phyloP scores from a whole-genome alignment of 2,329 filamentous ascomycete genomes.

The Septoria linicola region DNA sequence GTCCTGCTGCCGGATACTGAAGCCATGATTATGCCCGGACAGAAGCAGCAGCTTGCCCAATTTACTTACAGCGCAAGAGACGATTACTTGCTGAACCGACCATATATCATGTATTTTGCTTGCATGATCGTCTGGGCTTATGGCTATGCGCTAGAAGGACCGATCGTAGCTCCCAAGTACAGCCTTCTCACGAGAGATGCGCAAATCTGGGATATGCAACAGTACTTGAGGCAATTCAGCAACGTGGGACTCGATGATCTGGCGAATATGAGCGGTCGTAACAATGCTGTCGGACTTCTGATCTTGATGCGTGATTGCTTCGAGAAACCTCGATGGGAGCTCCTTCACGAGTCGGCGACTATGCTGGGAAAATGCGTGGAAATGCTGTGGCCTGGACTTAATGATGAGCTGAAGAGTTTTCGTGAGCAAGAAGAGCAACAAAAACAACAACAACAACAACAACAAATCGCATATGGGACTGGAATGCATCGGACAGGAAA shows the following conservation, averaged over 20 bases:
- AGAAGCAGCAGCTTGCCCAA: slow-evolving; percentile 38
- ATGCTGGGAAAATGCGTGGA: slow-evolving; percentile 78
- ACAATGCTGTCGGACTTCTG: slow-evolving; percentile 77
- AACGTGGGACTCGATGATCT: slow-evolving; percentile 76
- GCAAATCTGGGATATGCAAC: slow-evolving; percentile 73
- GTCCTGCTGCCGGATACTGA: slow-evolving; percentile 64
- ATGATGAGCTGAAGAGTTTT: slow-evolving; percentile 15
- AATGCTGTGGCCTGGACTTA: slow-evolving; percentile 46
- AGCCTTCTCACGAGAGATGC: slow-evolving; percentile 61
- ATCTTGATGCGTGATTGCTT: slow-evolving; percentile 82
- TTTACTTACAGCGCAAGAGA: slow-evolving; percentile 74
- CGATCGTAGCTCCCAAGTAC: slow-evolving; percentile 43
- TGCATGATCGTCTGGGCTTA: slow-evolving; percentile 93
- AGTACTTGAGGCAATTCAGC: slow-evolving; percentile 71
- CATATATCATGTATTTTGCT: slow-evolving; percentile 95
- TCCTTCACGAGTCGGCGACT: slow-evolving; percentile 81
- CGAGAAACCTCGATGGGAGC: slow-evolving; percentile 80
- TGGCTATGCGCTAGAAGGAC: slow-evolving; percentile 83
- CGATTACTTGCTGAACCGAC: slow-evolving; percentile 84
- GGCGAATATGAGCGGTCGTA: slow-evolving; percentile 70
- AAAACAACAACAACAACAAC: slow-evolving; percentile 3
- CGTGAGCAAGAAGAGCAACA: slow-evolving; percentile 3
- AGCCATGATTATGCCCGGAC: slow-evolving; percentile 5
- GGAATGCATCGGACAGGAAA: not conserved
- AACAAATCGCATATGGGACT: not conserved